Evolutionary conservation across 208 protist species (phyloP).

Genomic region (Trypanosoma mega): DNA sequence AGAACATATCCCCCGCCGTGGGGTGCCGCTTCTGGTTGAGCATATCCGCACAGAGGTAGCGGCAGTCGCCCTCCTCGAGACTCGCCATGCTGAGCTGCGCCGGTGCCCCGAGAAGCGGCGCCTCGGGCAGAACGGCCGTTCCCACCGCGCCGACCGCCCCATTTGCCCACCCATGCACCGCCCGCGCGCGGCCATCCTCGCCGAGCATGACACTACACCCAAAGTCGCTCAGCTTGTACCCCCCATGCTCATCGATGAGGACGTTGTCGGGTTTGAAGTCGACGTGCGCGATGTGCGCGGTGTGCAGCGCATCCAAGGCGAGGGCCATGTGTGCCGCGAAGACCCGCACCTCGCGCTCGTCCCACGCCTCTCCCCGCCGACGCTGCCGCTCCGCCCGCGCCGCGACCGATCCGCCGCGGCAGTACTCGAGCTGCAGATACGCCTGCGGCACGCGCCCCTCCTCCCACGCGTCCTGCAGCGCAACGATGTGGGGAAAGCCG

Average conservation of each 20-base stretch:
- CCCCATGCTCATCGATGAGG: slow-evolving; percentile 69
- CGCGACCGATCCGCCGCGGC: slow-evolving; percentile 74
- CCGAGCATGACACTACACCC: slow-evolving; percentile 83
- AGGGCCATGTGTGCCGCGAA: slow-evolving; percentile 87
- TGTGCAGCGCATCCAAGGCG: slow-evolving; percentile 85
- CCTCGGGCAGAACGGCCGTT: slow-evolving; percentile 6
- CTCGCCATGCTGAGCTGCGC: slow-evolving; percentile 67
- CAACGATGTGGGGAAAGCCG: slow-evolving; percentile 74
- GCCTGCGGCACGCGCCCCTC: slow-evolving; percentile 66
- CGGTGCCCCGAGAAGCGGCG: slow-evolving; percentile 8
- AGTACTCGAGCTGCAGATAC: slow-evolving; percentile 87
- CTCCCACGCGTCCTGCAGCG: slow-evolving; percentile 75
- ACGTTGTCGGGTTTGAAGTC: slow-evolving; percentile 95
- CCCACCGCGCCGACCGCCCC: background rate
- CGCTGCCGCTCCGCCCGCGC: slow-evolving; percentile 48
- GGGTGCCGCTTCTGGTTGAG: slow-evolving; percentile 85
- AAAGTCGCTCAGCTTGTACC: slow-evolving; percentile 92
- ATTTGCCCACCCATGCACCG: slow-evolving; percentile 8
- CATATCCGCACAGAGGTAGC: slow-evolving; percentile 91
- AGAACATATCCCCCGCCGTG: slow-evolving; percentile 88
- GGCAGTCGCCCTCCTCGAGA: slow-evolving; percentile 90
- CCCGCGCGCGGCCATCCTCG: slow-evolving; percentile 48
- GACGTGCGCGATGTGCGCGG: slow-evolving; percentile 82
- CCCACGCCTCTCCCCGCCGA: slow-evolving; percentile 41
- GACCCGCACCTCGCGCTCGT: slow-evolving; percentile 70